Evolutionary conservation across 371 early-diverging fungal species (phyloP), one percentile per base, ranked within the genome.

Genomic region (Mortierella sp.): DNA sequence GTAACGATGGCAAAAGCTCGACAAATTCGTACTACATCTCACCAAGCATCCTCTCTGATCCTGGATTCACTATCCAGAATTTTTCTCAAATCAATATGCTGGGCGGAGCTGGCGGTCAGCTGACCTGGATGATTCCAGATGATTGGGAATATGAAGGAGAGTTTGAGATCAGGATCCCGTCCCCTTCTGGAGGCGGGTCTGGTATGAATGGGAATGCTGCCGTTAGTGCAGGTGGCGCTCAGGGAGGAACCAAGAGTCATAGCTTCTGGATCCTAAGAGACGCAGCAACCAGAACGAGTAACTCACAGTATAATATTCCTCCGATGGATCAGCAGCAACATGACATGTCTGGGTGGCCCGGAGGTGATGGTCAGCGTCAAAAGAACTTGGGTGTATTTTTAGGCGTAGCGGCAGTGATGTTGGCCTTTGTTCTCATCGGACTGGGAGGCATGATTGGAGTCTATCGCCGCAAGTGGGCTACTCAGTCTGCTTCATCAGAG

Each of bases 181-280:
- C 71, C 12, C 54, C 22, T 54, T 26, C 54, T 52, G 54, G 54
- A 52, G 22, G 26, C 54, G 54, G 54, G 16, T 65, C 8, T 10
- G 43, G 37, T 62, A 54, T 28, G 47, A 47, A 57, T 49, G 35
- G 20, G 37, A 32, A 10, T 45, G 28, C 9, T 26, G 30, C 26
- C 4, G 45, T 43, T 45, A 26, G 45, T 28, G 40, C 45, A 11
- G 47, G 16, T 37, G 24, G 16, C 26, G 55, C 22, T 26, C 28
- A 12, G 28, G 32, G 37, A 16, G 62, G 37, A 6, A 52, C 70
- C 58, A 73, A 51, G 45, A 73, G 71, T 18, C 68, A 10, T 5
- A 60, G 69, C 12, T 80, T 80, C 45, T 80, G 81, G 81, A 80
- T 80, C 39, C 55, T 80, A 24, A 64, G 75, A 20, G 81, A 80